These are phyloP conservation scores for Cercophora samala DNA, from an alignment of 495 filamentous ascomycete species.

Conservation along the genomic window DNA sequence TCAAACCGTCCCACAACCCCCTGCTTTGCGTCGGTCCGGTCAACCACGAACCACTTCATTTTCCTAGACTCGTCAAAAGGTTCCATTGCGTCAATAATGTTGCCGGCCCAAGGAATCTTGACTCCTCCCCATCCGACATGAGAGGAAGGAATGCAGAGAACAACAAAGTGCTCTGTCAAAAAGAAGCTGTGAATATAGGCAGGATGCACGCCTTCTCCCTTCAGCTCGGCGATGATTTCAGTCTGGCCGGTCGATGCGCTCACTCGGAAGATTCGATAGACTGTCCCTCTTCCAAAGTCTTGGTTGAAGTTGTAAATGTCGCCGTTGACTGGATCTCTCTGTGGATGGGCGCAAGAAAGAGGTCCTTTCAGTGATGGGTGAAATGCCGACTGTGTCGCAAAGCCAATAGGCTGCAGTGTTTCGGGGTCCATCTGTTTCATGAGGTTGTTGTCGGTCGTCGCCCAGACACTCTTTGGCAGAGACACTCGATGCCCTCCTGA, in stretches of 20 bases:
- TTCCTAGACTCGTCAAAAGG: conserved; percentile 49
- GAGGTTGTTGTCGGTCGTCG: conserved; percentile 51
- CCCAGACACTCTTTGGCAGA: background rate
- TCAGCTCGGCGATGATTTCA: conserved; percentile 66
- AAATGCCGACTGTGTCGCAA: conserved; percentile 54
- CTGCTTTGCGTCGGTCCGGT: conserved; percentile 43
- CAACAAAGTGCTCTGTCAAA: conserved; percentile 59
- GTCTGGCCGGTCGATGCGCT: conserved; percentile 60
- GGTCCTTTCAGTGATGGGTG: conserved; percentile 65
- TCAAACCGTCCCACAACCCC: conserved; percentile 60
- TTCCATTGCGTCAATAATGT: conserved; percentile 55
- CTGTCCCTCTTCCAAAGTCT: conserved; percentile 35
- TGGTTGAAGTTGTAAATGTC: conserved; percentile 80
- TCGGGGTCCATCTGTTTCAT: conserved; percentile 62
- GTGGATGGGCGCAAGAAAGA: conserved; percentile 62
- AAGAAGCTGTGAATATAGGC: conserved; percentile 76
- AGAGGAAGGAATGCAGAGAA: conserved; percentile 61
- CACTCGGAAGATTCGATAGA: conserved; percentile 64
- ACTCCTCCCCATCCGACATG: conserved; percentile 47
- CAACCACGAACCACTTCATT: conserved; percentile 67
- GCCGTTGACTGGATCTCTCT: conserved; percentile 66
- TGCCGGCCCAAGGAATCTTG: conserved; percentile 53
- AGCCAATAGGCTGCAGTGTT: conserved; percentile 65
- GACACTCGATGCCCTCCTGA: background rate
- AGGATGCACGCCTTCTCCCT: conserved; percentile 15